Conservation (phyloP, 2,329 filamentous ascomycete species). For the Paecilomyces sp. region DNA sequence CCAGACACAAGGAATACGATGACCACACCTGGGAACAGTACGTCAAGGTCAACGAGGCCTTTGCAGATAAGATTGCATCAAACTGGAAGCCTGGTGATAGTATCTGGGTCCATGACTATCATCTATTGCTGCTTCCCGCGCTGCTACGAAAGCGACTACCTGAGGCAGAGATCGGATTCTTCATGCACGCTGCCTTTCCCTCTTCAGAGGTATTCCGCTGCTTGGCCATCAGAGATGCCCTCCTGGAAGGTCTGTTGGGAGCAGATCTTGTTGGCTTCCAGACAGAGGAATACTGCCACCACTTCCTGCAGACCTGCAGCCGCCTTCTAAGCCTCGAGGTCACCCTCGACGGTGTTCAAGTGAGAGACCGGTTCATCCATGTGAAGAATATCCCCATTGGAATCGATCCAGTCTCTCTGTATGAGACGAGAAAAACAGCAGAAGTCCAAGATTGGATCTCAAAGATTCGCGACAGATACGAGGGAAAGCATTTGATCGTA, state of each 20-base stretch:
- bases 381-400: slow-evolving; percentile 77
- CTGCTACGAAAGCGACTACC: slow-evolving; percentile 79
- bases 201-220: slow-evolving; percentile 94
- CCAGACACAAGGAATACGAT: slow-evolving; percentile 93
- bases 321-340: slow-evolving; percentile 78
- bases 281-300: slow-evolving; percentile 82
- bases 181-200: slow-evolving; percentile 88
- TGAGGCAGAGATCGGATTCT: slow-evolving; percentile 90
- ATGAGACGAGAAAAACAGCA: slow-evolving; percentile 58
- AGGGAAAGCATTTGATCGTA: slow-evolving; percentile 81
- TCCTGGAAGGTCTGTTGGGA: slow-evolving; percentile 85
- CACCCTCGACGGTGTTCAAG: slow-evolving; percentile 72
- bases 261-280: slow-evolving; percentile 90
- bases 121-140: slow-evolving; percentile 74
- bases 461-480: slow-evolving; percentile 72
- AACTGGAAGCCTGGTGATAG: slow-evolving; percentile 88
- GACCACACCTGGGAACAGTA: slow-evolving; percentile 96
- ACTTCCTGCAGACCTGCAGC: slow-evolving; percentile 92
- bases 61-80: slow-evolving; percentile 78
- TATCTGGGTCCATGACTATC: slow-evolving; percentile 94
- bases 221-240: slow-evolving; percentile 70
- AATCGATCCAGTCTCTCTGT: slow-evolving; percentile 70
- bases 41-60: slow-evolving; percentile 81
- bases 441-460: slow-evolving; percentile 72
- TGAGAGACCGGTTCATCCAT: slow-evolving; percentile 84